Evolutionary conservation across 768 basidiomycete genomes (phyloP), one percentile per base, ranked within the genome.

Genomic region (Boletales sp.): DNA sequence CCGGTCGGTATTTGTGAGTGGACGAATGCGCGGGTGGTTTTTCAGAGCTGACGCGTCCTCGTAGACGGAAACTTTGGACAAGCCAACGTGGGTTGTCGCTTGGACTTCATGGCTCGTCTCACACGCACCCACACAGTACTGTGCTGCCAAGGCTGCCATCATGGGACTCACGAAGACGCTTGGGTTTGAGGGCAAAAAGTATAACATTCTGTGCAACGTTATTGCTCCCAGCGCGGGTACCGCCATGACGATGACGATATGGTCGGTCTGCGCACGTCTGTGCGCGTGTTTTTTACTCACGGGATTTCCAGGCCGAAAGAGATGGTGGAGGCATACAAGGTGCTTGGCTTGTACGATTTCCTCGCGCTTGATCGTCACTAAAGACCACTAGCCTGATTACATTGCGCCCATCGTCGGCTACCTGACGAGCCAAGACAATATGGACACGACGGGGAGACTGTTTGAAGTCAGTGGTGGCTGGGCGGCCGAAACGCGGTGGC

Each of bases 61-160:
- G n/a, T 17, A 94, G 92, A 94, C 60, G 94, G 94, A 6, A 93
- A 96, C 72, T 92, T 94, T 63, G 94, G 95, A 19, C 94, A 97
- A 68, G 87, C 90, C 32, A 96, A 95, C 63, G 86, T 84, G 56
- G 53, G 78, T 35, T 13, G 7, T 41, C 13, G 5, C 46, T 8
- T 50, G 0, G 18, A 18, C 32, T 34, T 21, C 6, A 30, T 41
- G 8, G 18, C 31, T 13, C 9, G 31, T 12, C 41, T 56, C 33
- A 60, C 28, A 7, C 7, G 41, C 36, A 51, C 21, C 21, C 21
- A 21, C 25, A 10, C 48, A 87, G 83, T 97, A 97, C 68, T 86
- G 90, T 12, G 85, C 94, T 4, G 96, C 93, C 7, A 98, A 97
- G 68, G 87, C 92, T 50, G 94, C 81, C 18, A 89, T 98, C 59